Conservation (phyloP, 1,139 yeast genomes). For the Suhomyces kunorum region DNA sequence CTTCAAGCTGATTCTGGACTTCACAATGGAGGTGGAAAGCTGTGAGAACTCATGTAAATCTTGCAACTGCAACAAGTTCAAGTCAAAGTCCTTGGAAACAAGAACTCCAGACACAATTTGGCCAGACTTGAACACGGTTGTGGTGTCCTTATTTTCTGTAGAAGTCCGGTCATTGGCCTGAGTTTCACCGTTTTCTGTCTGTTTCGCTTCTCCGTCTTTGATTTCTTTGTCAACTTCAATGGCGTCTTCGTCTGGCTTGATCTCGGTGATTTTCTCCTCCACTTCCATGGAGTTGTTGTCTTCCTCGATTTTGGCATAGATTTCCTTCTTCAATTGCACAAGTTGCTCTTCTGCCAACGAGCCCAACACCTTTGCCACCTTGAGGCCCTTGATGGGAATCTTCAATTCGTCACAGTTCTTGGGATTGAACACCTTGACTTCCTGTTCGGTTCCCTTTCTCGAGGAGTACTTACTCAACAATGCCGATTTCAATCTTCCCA, state of each 20-base stretch:
- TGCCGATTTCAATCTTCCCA: slow-evolving; percentile 96
- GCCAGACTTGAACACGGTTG: slow-evolving; percentile 28
- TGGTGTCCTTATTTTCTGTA: background rate
- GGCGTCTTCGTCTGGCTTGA: slow-evolving; percentile 16
- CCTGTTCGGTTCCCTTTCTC: slow-evolving; percentile 82
- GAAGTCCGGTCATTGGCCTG: too few relatives aligned
- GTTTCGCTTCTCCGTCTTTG: slow-evolving; percentile 9
- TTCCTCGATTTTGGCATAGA: slow-evolving; percentile 25
- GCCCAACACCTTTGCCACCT: slow-evolving; percentile 85
- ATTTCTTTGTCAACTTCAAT: slow-evolving; percentile 6
- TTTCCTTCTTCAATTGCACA: slow-evolving; percentile 32
- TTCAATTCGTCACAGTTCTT: slow-evolving; percentile 82
- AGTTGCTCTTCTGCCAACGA: slow-evolving; percentile 61
- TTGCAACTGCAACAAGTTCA: slow-evolving; percentile 75
- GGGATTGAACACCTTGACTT: slow-evolving; percentile 91
- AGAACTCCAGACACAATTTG: slow-evolving; percentile 79
- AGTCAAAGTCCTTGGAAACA: slow-evolving; percentile 87
- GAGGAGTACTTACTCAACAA: slow-evolving; percentile 81
- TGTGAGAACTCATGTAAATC: slow-evolving; percentile 91
- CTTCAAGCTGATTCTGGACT: slow-evolving; percentile 74
- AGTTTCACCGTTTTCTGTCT: background rate
- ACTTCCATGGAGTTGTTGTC: slow-evolving; percentile 22
- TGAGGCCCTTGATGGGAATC: slow-evolving; percentile 78
- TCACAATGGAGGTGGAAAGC: slow-evolving; percentile 79
- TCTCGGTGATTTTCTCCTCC: slow-evolving; percentile 14